These are phyloP conservation scores for Cystoisospora suis DNA, from an alignment of 169 alveolate species.

Conservation along the genomic window DNA sequence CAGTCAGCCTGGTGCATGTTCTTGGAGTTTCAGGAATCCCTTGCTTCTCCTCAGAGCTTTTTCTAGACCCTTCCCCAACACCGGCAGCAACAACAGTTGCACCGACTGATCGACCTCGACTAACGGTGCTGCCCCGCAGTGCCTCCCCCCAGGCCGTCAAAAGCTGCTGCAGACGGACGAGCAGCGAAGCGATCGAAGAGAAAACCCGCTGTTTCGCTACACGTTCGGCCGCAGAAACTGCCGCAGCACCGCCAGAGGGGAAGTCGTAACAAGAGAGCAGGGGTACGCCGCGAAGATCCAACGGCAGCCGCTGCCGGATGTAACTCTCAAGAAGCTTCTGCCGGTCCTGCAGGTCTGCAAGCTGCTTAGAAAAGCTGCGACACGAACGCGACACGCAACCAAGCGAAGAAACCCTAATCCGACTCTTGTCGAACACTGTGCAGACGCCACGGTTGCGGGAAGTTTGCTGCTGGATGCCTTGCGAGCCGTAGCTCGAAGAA, in stretches of 20 bases:
- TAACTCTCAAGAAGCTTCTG: neutral
- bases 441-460: too few species aligned
- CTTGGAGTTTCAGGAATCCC: too few species aligned
- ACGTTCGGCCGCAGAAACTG: neutral
- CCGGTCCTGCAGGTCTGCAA: neutral
- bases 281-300: neutral
- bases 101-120: neutral
- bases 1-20: too few species aligned
- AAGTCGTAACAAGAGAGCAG: neutral
- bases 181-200: neutral
- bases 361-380: neutral
- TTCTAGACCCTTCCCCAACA: neutral
- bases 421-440: too few species aligned
- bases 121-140: neutral
- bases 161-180: constrained; percentile 15
- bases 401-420: neutral
- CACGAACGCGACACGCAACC: too few species aligned
- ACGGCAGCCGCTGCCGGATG: constrained; percentile 5
- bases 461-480: too few species aligned
- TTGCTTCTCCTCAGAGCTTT: neutral
- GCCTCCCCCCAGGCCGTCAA: constrained; percentile 17
- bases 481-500: too few species aligned
- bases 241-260: constrained; percentile 5
- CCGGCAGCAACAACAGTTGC: neutral
- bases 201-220: neutral